Conservation (phyloP, 257 asterid genomes). For the Solanum neorickii region DNA sequence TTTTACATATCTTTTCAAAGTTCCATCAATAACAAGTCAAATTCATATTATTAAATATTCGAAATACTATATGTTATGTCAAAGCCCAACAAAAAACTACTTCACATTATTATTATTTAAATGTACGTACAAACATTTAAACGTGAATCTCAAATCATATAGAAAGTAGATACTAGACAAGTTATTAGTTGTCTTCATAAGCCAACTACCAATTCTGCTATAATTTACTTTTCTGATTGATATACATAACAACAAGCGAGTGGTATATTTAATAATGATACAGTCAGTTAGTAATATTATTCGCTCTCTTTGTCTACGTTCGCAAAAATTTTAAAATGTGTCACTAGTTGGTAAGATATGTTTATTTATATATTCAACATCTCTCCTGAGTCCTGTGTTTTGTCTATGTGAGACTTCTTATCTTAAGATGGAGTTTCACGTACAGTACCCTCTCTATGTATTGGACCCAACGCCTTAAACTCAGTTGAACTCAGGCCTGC, state of each 20-base stretch:
- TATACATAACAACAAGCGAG: background rate
- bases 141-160: background rate
- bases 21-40: background rate
- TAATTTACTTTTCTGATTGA: background rate
- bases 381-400: fast-evolving
- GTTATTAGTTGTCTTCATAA: background rate
- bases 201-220: background rate
- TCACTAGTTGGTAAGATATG: background rate
- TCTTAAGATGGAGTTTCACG: background rate
- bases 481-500: too few relatives aligned
- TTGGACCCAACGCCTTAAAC: background rate
- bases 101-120: background rate
- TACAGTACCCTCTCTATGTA: background rate
- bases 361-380: too few relatives aligned
- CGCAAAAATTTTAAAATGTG: fast-evolving
- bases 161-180: background rate
- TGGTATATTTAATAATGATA: background rate
- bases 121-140: background rate
- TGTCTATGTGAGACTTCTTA: background rate
- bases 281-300: background rate
- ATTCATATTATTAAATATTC: fast-evolving
- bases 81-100: background rate
- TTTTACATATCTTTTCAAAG: background rate
- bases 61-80: background rate
- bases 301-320: too few relatives aligned